These are phyloP conservation scores for Agaricus bisporus DNA, from an alignment of 768 basidiomycete species.

Conservation along the genomic window DNA sequence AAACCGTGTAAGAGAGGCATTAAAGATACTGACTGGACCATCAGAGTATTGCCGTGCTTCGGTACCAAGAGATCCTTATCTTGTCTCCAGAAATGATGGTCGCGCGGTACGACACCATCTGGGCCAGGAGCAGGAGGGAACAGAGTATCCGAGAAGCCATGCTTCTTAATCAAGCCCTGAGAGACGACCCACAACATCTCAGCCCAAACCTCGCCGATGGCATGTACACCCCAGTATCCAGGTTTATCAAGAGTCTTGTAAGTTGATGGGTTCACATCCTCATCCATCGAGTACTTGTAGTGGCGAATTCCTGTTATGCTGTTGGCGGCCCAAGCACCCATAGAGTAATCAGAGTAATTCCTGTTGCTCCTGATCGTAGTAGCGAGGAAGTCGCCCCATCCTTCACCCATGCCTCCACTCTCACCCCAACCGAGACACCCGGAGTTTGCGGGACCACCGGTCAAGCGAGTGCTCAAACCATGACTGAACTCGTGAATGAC, in stretches of 20 bases:
- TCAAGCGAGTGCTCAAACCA: slow-evolving; percentile 89
- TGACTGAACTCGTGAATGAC: slow-evolving; percentile 90
- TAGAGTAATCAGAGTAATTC: slow-evolving; percentile 72
- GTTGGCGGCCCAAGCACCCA: slow-evolving; percentile 97
- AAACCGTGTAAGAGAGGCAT: neutral
- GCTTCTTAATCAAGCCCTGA: slow-evolving; percentile 69
- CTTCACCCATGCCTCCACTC: slow-evolving; percentile 96
- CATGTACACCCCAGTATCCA: slow-evolving; percentile 91
- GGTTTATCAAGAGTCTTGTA: slow-evolving; percentile 94
- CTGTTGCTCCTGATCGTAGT: slow-evolving; percentile 78
- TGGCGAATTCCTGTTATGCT: slow-evolving; percentile 72
- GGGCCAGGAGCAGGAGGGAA: slow-evolving; percentile 72
- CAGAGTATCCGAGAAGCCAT: slow-evolving; percentile 73
- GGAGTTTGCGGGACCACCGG: slow-evolving; percentile 89
- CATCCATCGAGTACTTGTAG: slow-evolving; percentile 77
- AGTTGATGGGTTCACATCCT: slow-evolving; percentile 76
- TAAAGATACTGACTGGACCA: slow-evolving; percentile 49
- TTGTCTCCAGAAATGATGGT: slow-evolving; percentile 62
- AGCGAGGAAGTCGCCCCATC: slow-evolving; percentile 93
- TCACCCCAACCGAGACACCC: slow-evolving; percentile 96
- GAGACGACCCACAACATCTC: slow-evolving; percentile 80
- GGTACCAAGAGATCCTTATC: slow-evolving; percentile 66
- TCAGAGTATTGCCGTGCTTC: slow-evolving; percentile 86
- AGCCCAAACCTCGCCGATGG: slow-evolving; percentile 95
- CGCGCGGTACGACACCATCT: slow-evolving; percentile 56